phyloP scores from a whole-genome alignment of 1,284 basidiomycete genomes.

The Ceratobasidium sp. region DNA sequence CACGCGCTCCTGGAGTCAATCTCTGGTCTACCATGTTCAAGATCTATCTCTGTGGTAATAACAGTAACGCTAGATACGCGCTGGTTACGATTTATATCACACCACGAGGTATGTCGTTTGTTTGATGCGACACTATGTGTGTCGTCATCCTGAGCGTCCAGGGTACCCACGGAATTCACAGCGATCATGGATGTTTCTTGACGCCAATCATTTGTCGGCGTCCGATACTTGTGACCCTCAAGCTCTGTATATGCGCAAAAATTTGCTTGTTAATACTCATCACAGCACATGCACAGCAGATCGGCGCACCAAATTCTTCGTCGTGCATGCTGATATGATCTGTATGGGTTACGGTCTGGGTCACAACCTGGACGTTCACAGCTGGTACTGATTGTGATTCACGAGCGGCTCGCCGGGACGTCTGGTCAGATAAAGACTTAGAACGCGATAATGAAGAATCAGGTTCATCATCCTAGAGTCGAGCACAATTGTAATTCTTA shows the following conservation, averaged over 20 bases:
- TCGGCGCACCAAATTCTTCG: not conserved
- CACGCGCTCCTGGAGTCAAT: no score
- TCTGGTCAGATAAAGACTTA: not conserved
- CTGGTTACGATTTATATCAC: not conserved
- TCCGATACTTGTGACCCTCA: not conserved
- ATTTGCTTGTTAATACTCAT: not conserved
- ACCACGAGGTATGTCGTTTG: constrained; percentile 1
- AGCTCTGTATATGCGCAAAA: constrained; percentile 20
- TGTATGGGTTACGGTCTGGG: constrained; percentile 9
- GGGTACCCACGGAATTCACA: not conserved
- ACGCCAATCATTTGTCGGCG: not conserved
- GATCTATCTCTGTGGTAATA: no score
- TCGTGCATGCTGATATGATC: not conserved
- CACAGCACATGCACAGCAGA: no score
- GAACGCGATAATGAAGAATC: not conserved
- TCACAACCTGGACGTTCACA: constrained; percentile 29
- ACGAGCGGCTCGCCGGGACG: not conserved
- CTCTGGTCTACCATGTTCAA: no score
- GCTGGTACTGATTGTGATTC: not conserved
- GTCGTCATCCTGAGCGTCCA: not conserved
- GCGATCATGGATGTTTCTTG: not conserved
- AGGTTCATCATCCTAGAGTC: not conserved
- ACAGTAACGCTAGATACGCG: no score
- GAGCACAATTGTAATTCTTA: not conserved
- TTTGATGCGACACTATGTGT: not conserved